Base-by-base conservation (phyloP, 2,329 filamentous ascomycete species). In the Penicillium sp. region DNA sequence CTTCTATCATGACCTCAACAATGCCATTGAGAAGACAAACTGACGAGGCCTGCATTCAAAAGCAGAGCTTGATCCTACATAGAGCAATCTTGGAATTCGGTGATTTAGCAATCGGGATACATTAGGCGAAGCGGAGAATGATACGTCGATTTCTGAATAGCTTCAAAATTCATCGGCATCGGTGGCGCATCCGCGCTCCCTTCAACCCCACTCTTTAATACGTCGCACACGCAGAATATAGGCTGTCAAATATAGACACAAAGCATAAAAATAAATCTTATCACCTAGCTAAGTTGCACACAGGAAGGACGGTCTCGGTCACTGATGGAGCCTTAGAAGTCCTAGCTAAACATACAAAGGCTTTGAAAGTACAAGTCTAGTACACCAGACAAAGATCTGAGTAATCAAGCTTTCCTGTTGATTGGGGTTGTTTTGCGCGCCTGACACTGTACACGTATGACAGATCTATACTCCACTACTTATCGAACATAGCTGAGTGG, bases 341-440 rank as follows among this genome's bases (percentile, higher is more conserved):
- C 19, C 19, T 11, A 23, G 39, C 11, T 42, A 14, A 11, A 42
- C 3, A 23, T 13, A 23, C 6, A 23, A 39, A 23, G 39, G 19
- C 19, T 13, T 23, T 42, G 3, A 42, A 19, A 23, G 39, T 42
- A 23, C n/a, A 13, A 23, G 10, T 42, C n/a, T 37, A n/a, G 33
- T 37, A 21, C 14, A 42, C 0, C 9, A 4, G 19, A 42, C n/a
- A 21, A 21, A 16, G 19, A 10, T 42, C 4, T 21, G 37, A 39
- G 16, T 21, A 42, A n/a, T 21, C 37, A 42, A 16, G 2, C 26
- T 39, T 23, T 50, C 21, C 21, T 11, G 6, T 13, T 27, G 37
- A 50, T 50, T 39, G 33, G 48, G 23, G 33, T 27, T 26, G 47
- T 50, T 50, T 50, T 42, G 48, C 16, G 54, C 52, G 59, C 53